Evolutionary conservation across 2,329 filamentous ascomycete species (phyloP), one percentile per base, ranked within the genome.

Genomic region (Epichloe typhina): DNA sequence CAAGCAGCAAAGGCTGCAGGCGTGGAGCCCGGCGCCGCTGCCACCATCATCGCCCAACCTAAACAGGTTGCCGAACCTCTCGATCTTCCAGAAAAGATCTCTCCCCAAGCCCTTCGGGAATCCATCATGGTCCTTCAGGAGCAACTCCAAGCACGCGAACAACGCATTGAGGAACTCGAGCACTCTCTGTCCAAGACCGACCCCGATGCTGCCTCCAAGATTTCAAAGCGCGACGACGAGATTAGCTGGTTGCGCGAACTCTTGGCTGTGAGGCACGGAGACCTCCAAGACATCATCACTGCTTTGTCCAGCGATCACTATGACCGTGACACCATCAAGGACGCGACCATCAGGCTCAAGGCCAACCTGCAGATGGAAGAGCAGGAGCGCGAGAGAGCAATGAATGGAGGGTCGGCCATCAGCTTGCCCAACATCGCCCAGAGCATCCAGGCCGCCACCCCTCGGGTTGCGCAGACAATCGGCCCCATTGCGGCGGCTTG

Each of bases 321-420:
- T 63, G 84, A 97, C 65, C 80, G 81, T 52, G 81, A 88, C 55
- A 77, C 79, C 5, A 86, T 96, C 56, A 87, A 86, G 59, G 90
- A 97, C 63, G 89, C 90, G 5, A 87, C 88, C 37, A 97, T 97
- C 59, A 84, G 93, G 49, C 82, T 98, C 54, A 88, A 88, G 64
- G 88, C 93, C 13, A 96, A 95, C 61, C 74, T 98, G 37, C 88
- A 97, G 64, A 98, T 98, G 93, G 91, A 98, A 66, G 87, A 94
- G 64, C 88, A 95, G 64, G 90, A 96, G 68, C 87, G 88, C 48
- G 91, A 97, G 66, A 80, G 93, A 53, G 83, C 88, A 1, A 78
- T 87, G 69, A 82, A 84, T 50, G 83, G 83, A 46, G 79, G 79
- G 13, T 84, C 81, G 7, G 72, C 79, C 31, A 75, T 83, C 54